A percentile compares a stretch with the other conserved stretches of the same genome.
Conservation (phyloP, 768 basidiomycete genomes). For the Boletales sp. region DNA sequence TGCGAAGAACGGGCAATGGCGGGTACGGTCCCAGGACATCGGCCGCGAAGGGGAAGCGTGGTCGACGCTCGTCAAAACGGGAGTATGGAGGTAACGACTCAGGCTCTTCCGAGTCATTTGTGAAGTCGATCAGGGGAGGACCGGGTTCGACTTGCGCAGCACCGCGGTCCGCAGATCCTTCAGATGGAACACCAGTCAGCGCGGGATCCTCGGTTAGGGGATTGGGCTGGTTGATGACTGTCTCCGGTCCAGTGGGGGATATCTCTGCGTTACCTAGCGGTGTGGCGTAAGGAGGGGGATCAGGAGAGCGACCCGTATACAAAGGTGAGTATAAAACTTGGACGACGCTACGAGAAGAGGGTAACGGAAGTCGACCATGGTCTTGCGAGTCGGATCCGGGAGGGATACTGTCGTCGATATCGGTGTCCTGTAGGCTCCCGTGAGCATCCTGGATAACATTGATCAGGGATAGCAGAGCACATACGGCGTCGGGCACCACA, state of each 20-base stretch:
- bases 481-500: too few species aligned
- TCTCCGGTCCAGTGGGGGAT: background rate
- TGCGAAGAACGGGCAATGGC: constrained; percentile 10
- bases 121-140: background rate
- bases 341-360: constrained; percentile 20
- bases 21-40: constrained; percentile 29
- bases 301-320: constrained; percentile 9
- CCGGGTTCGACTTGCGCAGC: background rate
- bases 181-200: constrained; percentile 15
- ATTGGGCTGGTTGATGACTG: background rate
- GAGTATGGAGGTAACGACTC: constrained; percentile 25
- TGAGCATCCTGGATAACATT: constrained; percentile 4
- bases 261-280: background rate
- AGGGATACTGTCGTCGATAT: background rate
- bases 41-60: constrained; percentile 15
- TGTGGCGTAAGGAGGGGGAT: constrained; percentile 5
- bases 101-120: constrained; percentile 2
- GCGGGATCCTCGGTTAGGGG: constrained; percentile 12
- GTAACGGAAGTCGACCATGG: constrained; percentile 2
- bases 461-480: too few species aligned
- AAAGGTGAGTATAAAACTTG: constrained; percentile 28
- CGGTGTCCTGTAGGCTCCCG: constrained; percentile 5
- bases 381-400: background rate
- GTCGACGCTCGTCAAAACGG: constrained; percentile 22
- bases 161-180: background rate